These are phyloP conservation scores for Cucumis cinereus DNA, from an alignment of 306 rosid genomes.

Conservation along the genomic window DNA sequence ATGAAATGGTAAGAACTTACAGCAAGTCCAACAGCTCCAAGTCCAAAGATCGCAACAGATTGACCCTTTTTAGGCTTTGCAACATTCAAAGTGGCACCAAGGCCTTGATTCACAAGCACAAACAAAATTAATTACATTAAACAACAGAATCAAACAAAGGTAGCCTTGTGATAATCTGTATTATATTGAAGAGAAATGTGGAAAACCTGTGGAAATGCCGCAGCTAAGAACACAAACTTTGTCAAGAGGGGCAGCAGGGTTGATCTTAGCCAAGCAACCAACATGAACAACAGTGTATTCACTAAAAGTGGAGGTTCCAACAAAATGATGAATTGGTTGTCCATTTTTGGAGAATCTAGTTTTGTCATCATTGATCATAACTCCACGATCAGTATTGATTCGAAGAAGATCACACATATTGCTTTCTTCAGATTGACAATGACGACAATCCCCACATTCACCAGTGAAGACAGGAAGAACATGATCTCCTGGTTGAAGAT, in stretches of 20 bases:
- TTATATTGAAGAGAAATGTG: not conserved
- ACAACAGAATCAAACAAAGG: not conserved
- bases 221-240: conserved; percentile 88
- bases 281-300: conserved; percentile 71
- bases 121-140: not conserved
- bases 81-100: conserved; percentile 81
- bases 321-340: conserved; percentile 62
- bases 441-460: conserved; percentile 76
- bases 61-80: conserved; percentile 79
- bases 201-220: conserved; percentile 73
- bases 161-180: too few relatives aligned
- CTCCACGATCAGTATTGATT: conserved; percentile 78
- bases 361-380: conserved; percentile 50
- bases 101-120: conserved; percentile 25
- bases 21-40: conserved; percentile 91
- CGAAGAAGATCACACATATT: conserved; percentile 88
- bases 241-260: conserved; percentile 85
- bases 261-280: conserved; percentile 74
- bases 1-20: conserved; percentile 22
- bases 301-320: conserved; percentile 86
- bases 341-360: conserved; percentile 62
- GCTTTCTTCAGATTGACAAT: conserved; percentile 80
- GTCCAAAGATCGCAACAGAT: conserved; percentile 72
- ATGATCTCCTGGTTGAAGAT: conserved; percentile 69
- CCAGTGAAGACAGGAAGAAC: conserved; percentile 92